Conservation (phyloP, 2,329 filamentous ascomycete genomes). For the Hypoxylon sp. region DNA sequence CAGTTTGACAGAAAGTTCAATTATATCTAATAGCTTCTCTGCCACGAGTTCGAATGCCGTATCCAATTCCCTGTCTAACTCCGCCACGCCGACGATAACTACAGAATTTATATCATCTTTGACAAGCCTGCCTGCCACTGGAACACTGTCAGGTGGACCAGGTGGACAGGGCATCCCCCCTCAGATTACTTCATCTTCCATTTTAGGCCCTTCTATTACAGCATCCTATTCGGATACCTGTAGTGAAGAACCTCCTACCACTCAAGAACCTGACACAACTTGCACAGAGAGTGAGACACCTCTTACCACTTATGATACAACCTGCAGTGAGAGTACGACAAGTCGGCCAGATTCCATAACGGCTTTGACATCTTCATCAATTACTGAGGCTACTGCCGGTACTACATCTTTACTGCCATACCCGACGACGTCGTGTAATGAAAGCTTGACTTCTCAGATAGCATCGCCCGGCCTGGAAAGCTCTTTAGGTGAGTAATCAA, state of each 20-base stretch:
- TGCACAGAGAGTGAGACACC: slow-evolving; percentile 43
- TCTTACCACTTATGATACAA: slow-evolving; percentile 35
- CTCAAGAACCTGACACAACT: slow-evolving; percentile 36
- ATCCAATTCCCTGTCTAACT: slow-evolving; percentile 30
- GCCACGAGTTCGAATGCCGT: slow-evolving; percentile 18
- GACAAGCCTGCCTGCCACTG: slow-evolving; percentile 18
- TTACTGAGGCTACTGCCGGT: slow-evolving; percentile 13
- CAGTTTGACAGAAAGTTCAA: slow-evolving; percentile 1
- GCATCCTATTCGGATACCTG: slow-evolving; percentile 41
- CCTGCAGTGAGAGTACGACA: slow-evolving; percentile 44
- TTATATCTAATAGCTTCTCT: neutral
- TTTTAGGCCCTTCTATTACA: slow-evolving; percentile 21
- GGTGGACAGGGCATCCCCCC: slow-evolving; percentile 32
- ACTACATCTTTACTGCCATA: slow-evolving; percentile 9
- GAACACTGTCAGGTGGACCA: slow-evolving; percentile 7
- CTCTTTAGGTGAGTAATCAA: slow-evolving; percentile 40
- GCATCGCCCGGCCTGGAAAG: slow-evolving; percentile 16
- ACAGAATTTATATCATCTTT: slow-evolving; percentile 18
- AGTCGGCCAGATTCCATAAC: slow-evolving; percentile 34
- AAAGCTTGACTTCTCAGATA: slow-evolving; percentile 16
- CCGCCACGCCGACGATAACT: slow-evolving; percentile 25
- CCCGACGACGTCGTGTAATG: slow-evolving; percentile 31
- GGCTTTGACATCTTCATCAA: slow-evolving; percentile 30
- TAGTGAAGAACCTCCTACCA: slow-evolving; percentile 36
- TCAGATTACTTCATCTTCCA: slow-evolving; percentile 29